Percentiles rank a stretch among this genome's conserved stretches.
Evolutionary conservation across 768 basidiomycete species (phyloP).

Genomic region (Agaricus bisporus): DNA sequence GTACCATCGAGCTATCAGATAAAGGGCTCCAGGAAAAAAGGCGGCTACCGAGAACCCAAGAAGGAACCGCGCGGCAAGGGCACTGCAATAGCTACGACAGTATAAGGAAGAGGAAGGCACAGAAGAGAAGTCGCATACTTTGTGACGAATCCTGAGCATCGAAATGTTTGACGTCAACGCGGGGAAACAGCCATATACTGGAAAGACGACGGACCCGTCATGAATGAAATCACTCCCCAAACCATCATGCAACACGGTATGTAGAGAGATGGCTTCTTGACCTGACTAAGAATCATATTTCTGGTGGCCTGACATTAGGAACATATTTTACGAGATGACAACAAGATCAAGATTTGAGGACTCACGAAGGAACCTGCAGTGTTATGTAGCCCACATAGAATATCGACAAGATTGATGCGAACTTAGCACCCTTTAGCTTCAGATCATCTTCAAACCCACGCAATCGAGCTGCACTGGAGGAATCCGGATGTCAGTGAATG

Average conservation of each 20-base stretch:
- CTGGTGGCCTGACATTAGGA: conserved; percentile 23
- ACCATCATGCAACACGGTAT: conserved; percentile 56
- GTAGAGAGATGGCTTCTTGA: conserved; percentile 59
- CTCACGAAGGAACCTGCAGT: conserved; percentile 68
- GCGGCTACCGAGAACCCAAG: conserved; percentile 69
- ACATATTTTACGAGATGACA: not conserved
- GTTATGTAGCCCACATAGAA: conserved; percentile 64
- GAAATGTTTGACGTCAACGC: not conserved
- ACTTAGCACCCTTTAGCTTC: conserved; percentile 48
- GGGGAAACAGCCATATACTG: not conserved
- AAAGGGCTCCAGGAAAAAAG: conserved; percentile 66
- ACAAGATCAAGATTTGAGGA: not conserved
- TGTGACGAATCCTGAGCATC: conserved; percentile 31
- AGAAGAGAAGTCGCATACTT: conserved; percentile 19
- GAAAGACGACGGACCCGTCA: conserved; percentile 33
- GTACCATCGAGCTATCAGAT: conserved; percentile 68
- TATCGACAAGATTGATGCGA: conserved; percentile 52
- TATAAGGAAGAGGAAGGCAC: not conserved
- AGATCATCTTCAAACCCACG: conserved; percentile 62
- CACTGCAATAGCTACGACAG: conserved; percentile 48
- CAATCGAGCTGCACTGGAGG: conserved; percentile 51
- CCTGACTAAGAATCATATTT: conserved; percentile 62
- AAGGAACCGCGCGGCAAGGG: conserved; percentile 64
- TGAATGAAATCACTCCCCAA: conserved; percentile 54
- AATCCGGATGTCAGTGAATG: not conserved